phyloP scores from a whole-genome alignment of 495 filamentous ascomycete species.

The Neurospora sp. region DNA sequence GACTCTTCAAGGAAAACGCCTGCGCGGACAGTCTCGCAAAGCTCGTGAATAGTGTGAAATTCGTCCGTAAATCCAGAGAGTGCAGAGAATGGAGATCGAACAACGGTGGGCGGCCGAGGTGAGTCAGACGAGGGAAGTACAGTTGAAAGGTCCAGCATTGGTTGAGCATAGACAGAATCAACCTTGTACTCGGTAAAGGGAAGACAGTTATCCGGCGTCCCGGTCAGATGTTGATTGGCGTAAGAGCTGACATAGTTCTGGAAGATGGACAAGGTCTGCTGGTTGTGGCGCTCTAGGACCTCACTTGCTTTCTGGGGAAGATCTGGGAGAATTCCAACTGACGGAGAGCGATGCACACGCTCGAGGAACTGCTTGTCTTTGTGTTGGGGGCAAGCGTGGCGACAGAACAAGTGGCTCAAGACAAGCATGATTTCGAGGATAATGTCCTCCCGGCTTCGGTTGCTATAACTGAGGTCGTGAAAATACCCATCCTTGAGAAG shows the following conservation, averaged over 20 bases:
- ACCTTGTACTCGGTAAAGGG: constrained; percentile 42
- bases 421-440: constrained; percentile 49
- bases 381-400: constrained; percentile 9
- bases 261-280: constrained; percentile 51
- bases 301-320: constrained; percentile 47
- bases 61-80: constrained; percentile 56
- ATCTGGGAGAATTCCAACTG: constrained; percentile 50
- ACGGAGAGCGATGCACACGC: constrained; percentile 40
- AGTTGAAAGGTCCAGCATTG: neutral
- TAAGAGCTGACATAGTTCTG: constrained; percentile 59
- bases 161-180: neutral
- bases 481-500: constrained; percentile 60
- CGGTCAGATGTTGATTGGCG: constrained; percentile 48
- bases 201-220: constrained; percentile 38
- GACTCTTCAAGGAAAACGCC: constrained; percentile 65
- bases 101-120: constrained; percentile 7
- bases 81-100: constrained; percentile 58
- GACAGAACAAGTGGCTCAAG: constrained; percentile 54
- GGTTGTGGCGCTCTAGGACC: constrained; percentile 51
- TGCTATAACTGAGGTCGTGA: constrained; percentile 46
- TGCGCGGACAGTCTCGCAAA: constrained; percentile 49
- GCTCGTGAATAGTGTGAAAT: constrained; percentile 51
- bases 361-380: constrained; percentile 18
- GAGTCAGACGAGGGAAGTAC: neutral
- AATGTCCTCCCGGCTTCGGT: constrained; percentile 21